Percentiles rank a stretch among this genome's conserved stretches.
Conservation (phyloP, 2,329 filamentous ascomycete species). For the Ophiocordyceps unilateralis region DNA sequence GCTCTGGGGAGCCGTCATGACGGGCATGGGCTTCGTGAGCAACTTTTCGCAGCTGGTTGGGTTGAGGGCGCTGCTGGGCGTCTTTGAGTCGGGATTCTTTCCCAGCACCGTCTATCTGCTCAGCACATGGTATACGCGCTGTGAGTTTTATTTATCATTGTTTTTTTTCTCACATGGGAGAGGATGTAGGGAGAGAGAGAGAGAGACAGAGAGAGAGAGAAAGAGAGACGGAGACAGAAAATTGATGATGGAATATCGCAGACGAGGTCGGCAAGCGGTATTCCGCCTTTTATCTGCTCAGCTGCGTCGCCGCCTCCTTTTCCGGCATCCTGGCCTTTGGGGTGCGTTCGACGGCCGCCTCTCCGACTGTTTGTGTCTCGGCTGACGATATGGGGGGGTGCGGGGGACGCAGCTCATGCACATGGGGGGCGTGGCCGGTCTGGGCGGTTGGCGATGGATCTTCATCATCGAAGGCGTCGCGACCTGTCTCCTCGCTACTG, state of each 20-base stretch:
- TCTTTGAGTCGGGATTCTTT: conserved; percentile 57
- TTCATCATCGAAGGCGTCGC: conserved; percentile 38
- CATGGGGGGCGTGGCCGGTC: conserved; percentile 34
- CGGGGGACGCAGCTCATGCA: conserved; percentile 39
- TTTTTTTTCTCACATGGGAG: too few relatives aligned
- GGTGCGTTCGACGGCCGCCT: conserved; percentile 20
- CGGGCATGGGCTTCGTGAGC: conserved; percentile 46
- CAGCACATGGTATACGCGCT: conserved; percentile 57
- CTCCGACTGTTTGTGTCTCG: background rate
- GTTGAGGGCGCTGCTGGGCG: conserved; percentile 40
- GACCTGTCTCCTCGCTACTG: conserved; percentile 32
- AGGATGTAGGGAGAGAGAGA: too few relatives aligned
- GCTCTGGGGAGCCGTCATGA: conserved; percentile 43
- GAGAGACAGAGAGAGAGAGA: too few relatives aligned
- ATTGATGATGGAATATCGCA: conserved; percentile 3
- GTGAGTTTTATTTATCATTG: conserved; percentile 18
- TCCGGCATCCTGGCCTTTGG: conserved; percentile 55
- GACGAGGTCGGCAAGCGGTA: conserved; percentile 56
- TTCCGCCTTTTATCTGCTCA: conserved; percentile 51
- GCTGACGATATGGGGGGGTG: too few relatives aligned
- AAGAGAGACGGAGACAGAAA: background rate
- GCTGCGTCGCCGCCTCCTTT: conserved; percentile 47
- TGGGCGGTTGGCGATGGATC: conserved; percentile 51
- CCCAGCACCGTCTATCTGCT: conserved; percentile 54
- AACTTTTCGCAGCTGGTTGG: conserved; percentile 33